Evolutionary conservation across 1,284 basidiomycete species (phyloP), one percentile per base, ranked within the genome.

Genomic region (Cryptococcus jaspeensis): DNA sequence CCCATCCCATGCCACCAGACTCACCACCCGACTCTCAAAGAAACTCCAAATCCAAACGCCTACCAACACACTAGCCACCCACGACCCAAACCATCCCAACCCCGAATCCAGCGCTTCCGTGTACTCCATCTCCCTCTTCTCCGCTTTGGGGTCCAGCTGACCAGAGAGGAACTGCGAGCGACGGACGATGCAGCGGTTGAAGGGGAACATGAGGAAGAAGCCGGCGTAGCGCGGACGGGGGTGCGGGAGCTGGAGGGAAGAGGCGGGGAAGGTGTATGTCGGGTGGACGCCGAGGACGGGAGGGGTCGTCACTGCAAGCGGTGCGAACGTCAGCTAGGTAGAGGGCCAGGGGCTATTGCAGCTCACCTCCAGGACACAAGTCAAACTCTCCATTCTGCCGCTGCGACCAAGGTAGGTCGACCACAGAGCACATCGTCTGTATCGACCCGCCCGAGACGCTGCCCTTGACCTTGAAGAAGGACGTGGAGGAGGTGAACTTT

Each of bases 131-230:
- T 8, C 52, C 63, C 62, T n/a, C 48, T 37, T 40, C 22, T 13
- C 23, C 15, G 28, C n/a, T 4, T 32, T 20, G 6, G 39, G 39
- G 39, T 41, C 4, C 16, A 48, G 25, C 6, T 13, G n/a, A 16
- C 23, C 82, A 49, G 85, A 81, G 32, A 94, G 80, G 12, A 86
- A 89, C 80, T 86, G 89, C 22, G 89, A 86, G 53, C 92, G 85
- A 62, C 90, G 85, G 38, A 92, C 88, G 35, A 91, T 76, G 18
- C 84, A 78, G 36, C 81, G 79, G 70, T 95, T 90, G 46, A 81
- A 68, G 1, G 78, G 60, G 13, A 79, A 75, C 85, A 93, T 89
- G 43, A 86, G 66, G 72, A 82, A 89, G 60, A 83, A 79, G 0
- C 78, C 79, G 32, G 89, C n/a, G n/a, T 90, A 55, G 80, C 58